A percentile compares a stretch with the other conserved stretches of the same genome.
phyloP scores from a whole-genome alignment of 192 early-diverging fungal species.

The Ramicandelaber brevisporus region DNA sequence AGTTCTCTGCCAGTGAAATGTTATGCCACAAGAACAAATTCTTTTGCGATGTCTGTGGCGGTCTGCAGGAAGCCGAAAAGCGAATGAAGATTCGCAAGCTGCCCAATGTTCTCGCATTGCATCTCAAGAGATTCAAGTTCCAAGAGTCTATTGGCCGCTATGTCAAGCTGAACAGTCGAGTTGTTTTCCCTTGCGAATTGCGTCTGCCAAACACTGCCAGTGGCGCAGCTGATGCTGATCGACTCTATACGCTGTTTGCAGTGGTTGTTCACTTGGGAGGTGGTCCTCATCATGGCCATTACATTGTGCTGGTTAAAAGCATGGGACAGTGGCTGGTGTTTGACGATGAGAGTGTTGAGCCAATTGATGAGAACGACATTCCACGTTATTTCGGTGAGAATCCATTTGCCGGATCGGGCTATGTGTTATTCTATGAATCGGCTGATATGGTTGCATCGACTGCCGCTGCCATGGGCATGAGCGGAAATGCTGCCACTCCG shows the following conservation, averaged over 20 bases:
- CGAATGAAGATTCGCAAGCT: conserved; percentile 87
- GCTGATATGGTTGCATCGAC: conserved; percentile 14
- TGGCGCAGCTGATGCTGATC: conserved; percentile 57
- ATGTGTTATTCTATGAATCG: conserved; percentile 55
- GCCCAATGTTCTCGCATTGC: conserved; percentile 85
- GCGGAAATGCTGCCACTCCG: too few relatives aligned
- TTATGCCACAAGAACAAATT: conserved; percentile 95
- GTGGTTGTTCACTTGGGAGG: conserved; percentile 91
- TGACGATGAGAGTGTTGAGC: conserved; percentile 88
- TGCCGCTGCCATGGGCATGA: too few relatives aligned
- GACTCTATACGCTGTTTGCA: conserved; percentile 68
- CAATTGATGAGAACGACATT: conserved; percentile 49
- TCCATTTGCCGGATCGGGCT: conserved; percentile 46
- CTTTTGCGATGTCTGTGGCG: conserved; percentile 83
- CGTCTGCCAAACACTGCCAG: conserved; percentile 85
- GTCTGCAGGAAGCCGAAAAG: conserved; percentile 91
- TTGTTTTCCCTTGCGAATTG: conserved; percentile 82
- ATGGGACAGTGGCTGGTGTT: conserved; percentile 76
- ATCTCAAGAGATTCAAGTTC: conserved; percentile 96
- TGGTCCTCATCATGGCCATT: conserved; percentile 90
- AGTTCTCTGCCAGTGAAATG: conserved; percentile 88
- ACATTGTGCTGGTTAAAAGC: conserved; percentile 74
- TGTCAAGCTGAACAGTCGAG: conserved; percentile 84
- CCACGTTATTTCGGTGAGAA: conserved; percentile 59
- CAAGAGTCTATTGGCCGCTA: conserved; percentile 74